Evolutionary conservation across 2,329 filamentous ascomycete genomes (phyloP), one percentile per base, ranked within the genome.

Genomic region (Fusarium newnesense): DNA sequence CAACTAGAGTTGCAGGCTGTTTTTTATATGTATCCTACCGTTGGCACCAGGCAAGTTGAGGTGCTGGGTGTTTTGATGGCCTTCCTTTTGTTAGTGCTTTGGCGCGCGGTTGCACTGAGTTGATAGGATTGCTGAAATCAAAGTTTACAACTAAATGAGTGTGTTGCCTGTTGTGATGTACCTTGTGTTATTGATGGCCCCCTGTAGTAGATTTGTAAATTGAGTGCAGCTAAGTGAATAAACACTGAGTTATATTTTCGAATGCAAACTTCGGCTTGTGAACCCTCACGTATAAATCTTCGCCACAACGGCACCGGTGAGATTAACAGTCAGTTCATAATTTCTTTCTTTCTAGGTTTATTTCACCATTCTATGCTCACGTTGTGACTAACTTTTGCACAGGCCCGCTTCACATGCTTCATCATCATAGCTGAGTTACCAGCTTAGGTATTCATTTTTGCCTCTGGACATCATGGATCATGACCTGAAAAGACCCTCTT

Each of bases 21-120:
- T 73, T 74, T 72, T 68, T 71, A 62, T 64, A 70, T 74, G 68
- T 73, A 75, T 65, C 65, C 54, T 63, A 61, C 58, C 64, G 67
- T 76, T 69, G 74, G 67, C 67, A 69, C 63, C 60, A 42, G 70
- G 57, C 52, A 66, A 58, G 56, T 73, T 66, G 56, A 64, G 60
- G 61, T 69, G 66, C 70, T 56, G 57, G 69, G 61, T 75, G 72
- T 65, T 73, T 78, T 67, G 64, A 67, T 67, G 67, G 60, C 63
- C 71, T 64, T 66, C 66, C 67, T 72, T 70, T 70, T 75, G 64
- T 75, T 73, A 68, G 70, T 75, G 57, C 76, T 73, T 75, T 77
- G 77, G 70, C 72, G 77, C 73, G 78, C 75, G 78, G 70, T 74
- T 78, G 52, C 70, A 60, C 70, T 57, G 66, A 78, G 70, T 76